A percentile compares a stretch with the other conserved stretches of the same genome.
These are phyloP conservation scores for Sclerotinia nivalis DNA, from an alignment of 2,329 filamentous ascomycete genomes.

Conservation along the genomic window DNA sequence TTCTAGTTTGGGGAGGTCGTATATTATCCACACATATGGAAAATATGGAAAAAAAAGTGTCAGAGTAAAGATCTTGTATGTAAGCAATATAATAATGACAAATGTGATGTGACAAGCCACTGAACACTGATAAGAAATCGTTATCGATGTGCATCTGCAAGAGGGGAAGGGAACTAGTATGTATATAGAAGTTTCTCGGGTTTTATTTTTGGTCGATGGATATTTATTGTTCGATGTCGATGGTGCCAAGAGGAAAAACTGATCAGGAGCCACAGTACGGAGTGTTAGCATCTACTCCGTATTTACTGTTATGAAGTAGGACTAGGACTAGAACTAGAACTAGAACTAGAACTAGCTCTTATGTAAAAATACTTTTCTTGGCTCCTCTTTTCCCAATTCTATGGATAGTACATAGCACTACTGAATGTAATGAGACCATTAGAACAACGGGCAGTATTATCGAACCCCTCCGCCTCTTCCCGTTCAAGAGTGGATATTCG, in stretches of 20 bases:
- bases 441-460: not conserved
- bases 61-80: not conserved
- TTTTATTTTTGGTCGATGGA: not conserved
- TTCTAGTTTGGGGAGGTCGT: not conserved
- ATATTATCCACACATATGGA: too few species aligned
- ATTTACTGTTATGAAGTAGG: too few species aligned
- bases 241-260: not conserved
- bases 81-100: conserved; percentile 1
- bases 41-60: too few species aligned
- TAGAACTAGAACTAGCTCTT: not conserved
- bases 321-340: not conserved
- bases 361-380: not conserved
- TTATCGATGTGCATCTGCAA: not conserved
- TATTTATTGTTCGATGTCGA: not conserved
- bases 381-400: not conserved
- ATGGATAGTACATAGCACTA: not conserved
- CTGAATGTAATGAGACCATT: not conserved
- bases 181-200: conserved; percentile 5
- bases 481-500: not conserved
- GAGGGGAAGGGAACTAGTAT: not conserved
- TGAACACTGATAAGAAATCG: not conserved
- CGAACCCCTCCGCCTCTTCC: not conserved
- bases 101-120: not conserved
- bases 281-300: too few species aligned
- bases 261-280: too few species aligned